Conservation (phyloP, 208 protist species). For the Leishmania martiniquensis region DNA sequence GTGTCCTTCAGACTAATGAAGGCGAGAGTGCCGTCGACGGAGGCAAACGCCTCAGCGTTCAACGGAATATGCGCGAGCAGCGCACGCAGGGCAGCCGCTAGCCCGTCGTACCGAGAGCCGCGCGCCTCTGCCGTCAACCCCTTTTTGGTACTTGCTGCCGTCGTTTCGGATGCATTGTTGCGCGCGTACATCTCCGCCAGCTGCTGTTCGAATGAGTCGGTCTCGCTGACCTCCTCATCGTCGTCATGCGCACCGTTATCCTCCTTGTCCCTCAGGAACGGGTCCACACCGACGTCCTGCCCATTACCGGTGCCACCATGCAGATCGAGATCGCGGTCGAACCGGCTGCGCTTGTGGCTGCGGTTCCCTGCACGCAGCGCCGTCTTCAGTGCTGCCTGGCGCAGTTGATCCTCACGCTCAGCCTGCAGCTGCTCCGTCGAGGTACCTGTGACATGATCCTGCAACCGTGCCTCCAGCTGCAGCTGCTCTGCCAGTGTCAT, state of each 20-base stretch:
- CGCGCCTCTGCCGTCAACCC: slow-evolving; percentile 14
- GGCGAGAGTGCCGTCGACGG: slow-evolving; percentile 67
- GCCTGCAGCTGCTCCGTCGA: slow-evolving; percentile 61
- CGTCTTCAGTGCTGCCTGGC: slow-evolving; percentile 41
- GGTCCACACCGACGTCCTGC: slow-evolving; percentile 2
- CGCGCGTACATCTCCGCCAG: slow-evolving; percentile 33
- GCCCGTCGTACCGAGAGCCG: slow-evolving; percentile 20
- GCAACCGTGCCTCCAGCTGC: slow-evolving; percentile 68
- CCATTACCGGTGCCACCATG: slow-evolving; percentile 7
- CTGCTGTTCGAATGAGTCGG: slow-evolving; percentile 31
- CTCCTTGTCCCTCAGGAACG: slow-evolving; percentile 11
- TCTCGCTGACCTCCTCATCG: slow-evolving; percentile 10
- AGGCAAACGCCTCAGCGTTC: slow-evolving; percentile 46
- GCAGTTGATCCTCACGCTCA: slow-evolving; percentile 52
- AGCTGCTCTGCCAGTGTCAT: slow-evolving; percentile 88
- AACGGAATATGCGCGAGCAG: slow-evolving; percentile 42
- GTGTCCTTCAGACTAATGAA: slow-evolving; percentile 59
- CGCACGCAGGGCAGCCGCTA: slow-evolving; percentile 45
- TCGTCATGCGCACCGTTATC: not conserved
- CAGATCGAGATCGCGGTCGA: slow-evolving; percentile 26
- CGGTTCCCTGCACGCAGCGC: slow-evolving; percentile 32
- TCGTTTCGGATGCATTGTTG: slow-evolving; percentile 23
- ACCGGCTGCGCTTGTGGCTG: slow-evolving; percentile 17
- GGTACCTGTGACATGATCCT: slow-evolving; percentile 50
- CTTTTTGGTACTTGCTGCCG: slow-evolving; percentile 15